Conservation (phyloP, 805 yeast genomes). For the Schwanniomyces pseudopolymorphus region DNA sequence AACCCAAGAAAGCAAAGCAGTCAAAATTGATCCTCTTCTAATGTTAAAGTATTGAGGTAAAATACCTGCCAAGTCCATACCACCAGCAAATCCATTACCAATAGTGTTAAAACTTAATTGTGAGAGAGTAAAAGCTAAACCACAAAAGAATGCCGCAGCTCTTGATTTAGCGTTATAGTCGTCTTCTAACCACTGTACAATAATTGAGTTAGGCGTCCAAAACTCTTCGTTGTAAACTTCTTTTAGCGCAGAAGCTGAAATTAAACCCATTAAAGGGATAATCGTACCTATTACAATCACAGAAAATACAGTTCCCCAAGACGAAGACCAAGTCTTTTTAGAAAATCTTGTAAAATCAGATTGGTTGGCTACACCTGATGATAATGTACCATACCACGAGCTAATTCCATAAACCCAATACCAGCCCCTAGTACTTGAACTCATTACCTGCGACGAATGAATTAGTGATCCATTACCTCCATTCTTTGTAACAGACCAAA, state of each 20-base stretch:
- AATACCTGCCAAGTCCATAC: constrained; percentile 19
- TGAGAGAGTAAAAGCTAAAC: constrained; percentile 47
- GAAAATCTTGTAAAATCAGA: constrained; percentile 43
- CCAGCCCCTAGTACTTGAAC: constrained; percentile 36
- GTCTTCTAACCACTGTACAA: constrained; percentile 39
- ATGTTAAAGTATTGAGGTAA: no score
- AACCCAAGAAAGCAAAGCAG: no score
- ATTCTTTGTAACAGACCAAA: constrained; percentile 24
- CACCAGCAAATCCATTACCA: constrained; percentile 31
- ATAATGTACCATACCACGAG: constrained; percentile 35
- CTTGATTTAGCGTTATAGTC: constrained; percentile 39
- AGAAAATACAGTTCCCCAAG: constrained; percentile 31
- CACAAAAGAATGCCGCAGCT: constrained; percentile 48
- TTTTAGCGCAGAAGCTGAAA: constrained; percentile 44
- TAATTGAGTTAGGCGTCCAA: constrained; percentile 48
- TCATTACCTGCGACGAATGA: constrained; percentile 5
- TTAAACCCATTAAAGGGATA: constrained; percentile 47
- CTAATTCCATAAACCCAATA: constrained; percentile 39
- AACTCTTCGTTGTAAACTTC: constrained; percentile 34
- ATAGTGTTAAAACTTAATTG: constrained; percentile 33
- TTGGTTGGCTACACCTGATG: constrained; percentile 40
- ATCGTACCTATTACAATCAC: constrained; percentile 40
- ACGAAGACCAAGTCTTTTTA: constrained; percentile 21
- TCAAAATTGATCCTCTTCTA: no score
- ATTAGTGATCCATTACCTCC: constrained; percentile 23